Percentiles rank a stretch among this genome's conserved stretches.
phyloP scores from a whole-genome alignment of 208 protist species.

The Vickermania spadyakhi region DNA sequence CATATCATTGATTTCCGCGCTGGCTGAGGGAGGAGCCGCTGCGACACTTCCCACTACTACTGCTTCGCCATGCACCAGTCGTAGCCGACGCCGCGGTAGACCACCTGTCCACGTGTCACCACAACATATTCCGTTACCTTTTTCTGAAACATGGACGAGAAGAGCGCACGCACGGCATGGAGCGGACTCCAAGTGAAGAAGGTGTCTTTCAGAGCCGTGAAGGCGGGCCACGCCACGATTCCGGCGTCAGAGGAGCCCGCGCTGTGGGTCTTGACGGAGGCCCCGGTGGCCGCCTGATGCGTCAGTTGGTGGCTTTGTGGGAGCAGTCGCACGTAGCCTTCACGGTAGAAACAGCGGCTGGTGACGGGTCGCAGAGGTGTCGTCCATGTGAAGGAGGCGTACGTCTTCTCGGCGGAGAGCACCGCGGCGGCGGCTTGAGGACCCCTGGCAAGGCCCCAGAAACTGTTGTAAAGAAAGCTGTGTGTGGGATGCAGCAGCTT shows the following conservation, averaged over 20 bases:
- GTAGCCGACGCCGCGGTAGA: constrained; percentile 70
- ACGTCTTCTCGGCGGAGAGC: constrained; percentile 28
- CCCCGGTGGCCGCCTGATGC: not conserved
- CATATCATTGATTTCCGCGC: too few species aligned
- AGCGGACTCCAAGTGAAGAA: constrained; percentile 10
- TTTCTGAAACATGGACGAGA: constrained; percentile 51
- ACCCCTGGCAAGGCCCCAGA: constrained; percentile 75
- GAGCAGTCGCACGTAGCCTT: constrained; percentile 58
- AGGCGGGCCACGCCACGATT: not conserved
- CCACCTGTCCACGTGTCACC: constrained; percentile 49
- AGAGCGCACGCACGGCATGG: constrained; percentile 41
- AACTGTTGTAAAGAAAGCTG: constrained; percentile 45
- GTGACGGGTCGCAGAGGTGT: constrained; percentile 35
- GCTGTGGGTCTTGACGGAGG: not conserved
- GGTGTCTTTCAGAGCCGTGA: not conserved
- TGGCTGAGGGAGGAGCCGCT: too few species aligned
- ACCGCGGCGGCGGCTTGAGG: constrained; percentile 36
- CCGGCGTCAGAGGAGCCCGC: not conserved
- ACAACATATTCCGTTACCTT: constrained; percentile 60
- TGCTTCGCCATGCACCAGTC: constrained; percentile 36
- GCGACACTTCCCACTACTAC: too few species aligned
- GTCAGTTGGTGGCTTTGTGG: constrained; percentile 12
- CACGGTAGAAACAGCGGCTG: constrained; percentile 56
- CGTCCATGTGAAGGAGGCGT: constrained; percentile 61
- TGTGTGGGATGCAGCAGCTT: constrained; percentile 22